Percentiles rank a stretch among this genome's conserved stretches.
phyloP scores from a whole-genome alignment of 1,139 yeast genomes.

The Pichia sp. region DNA sequence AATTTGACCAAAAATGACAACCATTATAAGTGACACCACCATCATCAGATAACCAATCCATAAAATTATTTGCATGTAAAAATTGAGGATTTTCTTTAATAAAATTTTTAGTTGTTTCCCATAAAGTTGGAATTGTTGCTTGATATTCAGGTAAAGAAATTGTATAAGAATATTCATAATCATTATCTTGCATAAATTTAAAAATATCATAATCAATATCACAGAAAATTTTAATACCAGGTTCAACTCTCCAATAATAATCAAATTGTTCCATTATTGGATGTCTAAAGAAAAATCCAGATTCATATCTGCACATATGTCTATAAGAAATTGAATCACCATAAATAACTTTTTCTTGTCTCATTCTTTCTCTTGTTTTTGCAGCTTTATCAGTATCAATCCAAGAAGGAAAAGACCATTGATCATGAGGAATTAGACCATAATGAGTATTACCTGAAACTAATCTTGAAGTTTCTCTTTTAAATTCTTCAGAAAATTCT shows the following conservation, averaged over 20 bases:
- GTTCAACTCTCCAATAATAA: conserved; percentile 95
- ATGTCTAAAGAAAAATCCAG: conserved; percentile 85
- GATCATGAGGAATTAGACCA: conserved; percentile 45
- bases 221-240: conserved; percentile 71
- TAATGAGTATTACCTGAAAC: conserved; percentile 46
- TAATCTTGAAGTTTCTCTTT: conserved; percentile 33
- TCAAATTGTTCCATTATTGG: conserved; percentile 64
- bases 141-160: conserved; percentile 78
- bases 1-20: conserved; percentile 88
- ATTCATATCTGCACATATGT: conserved; percentile 89
- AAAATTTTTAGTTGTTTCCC: conserved; percentile 72
- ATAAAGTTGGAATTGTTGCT: conserved; percentile 73
- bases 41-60: conserved; percentile 69
- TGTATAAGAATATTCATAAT: conserved; percentile 71
- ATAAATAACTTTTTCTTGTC: conserved; percentile 42
- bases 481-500: conserved; percentile 43
- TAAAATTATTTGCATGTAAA: conserved; percentile 57
- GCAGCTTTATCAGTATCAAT: conserved; percentile 58
- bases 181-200: conserved; percentile 70
- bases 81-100: conserved; percentile 59
- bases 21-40: conserved; percentile 62
- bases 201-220: conserved; percentile 79
- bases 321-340: conserved; percentile 55
- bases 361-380: conserved; percentile 43
- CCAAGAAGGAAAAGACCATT: conserved; percentile 59